phyloP scores from a whole-genome alignment of 1,284 basidiomycete genomes.

The Ceratobasidium sp. region DNA sequence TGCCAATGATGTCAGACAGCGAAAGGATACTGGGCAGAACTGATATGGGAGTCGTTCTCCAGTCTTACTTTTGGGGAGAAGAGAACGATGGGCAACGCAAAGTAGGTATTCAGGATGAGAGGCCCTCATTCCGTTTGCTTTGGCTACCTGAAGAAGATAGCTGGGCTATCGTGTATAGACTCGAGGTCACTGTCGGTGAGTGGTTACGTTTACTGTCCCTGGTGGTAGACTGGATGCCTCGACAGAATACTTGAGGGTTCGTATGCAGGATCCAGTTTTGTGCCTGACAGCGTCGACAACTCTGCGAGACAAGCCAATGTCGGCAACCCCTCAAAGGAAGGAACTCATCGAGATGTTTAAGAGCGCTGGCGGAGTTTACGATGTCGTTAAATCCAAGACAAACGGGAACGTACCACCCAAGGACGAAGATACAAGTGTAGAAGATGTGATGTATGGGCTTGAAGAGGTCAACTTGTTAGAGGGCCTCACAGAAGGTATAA shows the following conservation, averaged over 20 bases:
- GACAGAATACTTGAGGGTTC: constrained; percentile 76
- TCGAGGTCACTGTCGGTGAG: constrained; percentile 79
- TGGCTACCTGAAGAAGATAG: constrained; percentile 63
- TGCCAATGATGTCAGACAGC: constrained; percentile 68
- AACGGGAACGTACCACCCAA: constrained; percentile 46
- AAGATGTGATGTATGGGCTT: constrained; percentile 55
- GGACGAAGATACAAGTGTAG: constrained; percentile 48
- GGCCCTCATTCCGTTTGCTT: constrained; percentile 67
- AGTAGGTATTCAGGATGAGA: constrained; percentile 52
- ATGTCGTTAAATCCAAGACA: constrained; percentile 11
- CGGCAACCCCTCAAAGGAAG: constrained; percentile 60
- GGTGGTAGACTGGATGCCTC: constrained; percentile 14
- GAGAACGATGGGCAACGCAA: constrained; percentile 37
- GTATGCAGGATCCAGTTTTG: constrained; percentile 73
- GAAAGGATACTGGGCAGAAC: constrained; percentile 77
- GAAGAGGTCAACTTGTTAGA: constrained; percentile 83
- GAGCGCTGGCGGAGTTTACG: constrained; percentile 48
- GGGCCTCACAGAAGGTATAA: constrained; percentile 62
- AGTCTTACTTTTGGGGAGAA: constrained; percentile 76
- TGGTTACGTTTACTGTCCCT: constrained; percentile 42
- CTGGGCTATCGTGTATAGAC: constrained; percentile 79
- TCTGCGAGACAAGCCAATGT: constrained; percentile 71
- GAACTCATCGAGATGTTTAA: constrained; percentile 59
- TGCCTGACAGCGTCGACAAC: constrained; percentile 83
- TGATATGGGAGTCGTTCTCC: constrained; percentile 71